Conservation (phyloP, 805 yeast species). For the Zygoascus tannicola region DNA sequence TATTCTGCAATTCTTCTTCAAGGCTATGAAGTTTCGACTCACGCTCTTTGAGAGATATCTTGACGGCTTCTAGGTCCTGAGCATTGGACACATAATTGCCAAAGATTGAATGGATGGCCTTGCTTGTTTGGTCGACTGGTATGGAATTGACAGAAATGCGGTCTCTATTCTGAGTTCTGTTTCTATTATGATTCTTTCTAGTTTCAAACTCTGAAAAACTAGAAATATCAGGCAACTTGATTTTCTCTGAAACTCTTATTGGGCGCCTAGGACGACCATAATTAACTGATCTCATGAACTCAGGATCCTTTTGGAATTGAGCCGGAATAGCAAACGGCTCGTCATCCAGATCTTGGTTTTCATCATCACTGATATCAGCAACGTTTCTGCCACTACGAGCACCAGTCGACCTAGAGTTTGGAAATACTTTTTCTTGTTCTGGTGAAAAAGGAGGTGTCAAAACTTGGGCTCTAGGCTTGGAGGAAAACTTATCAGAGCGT, state of each 20-base stretch:
- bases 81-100: constrained; percentile 3
- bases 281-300: constrained; percentile 3
- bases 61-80: constrained; percentile 1
- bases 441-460: background rate
- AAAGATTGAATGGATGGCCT: constrained; percentile 2
- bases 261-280: background rate
- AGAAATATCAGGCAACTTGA: constrained; percentile 3
- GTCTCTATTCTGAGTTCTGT: background rate
- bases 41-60: background rate
- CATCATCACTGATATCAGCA: background rate
- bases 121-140: constrained; percentile 1
- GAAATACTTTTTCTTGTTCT: background rate
- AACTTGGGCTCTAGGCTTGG: background rate
- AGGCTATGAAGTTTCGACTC: background rate
- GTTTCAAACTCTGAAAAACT: constrained; percentile 3
- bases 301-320: constrained; percentile 1
- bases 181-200: background rate
- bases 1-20: background rate
- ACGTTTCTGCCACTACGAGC: background rate
- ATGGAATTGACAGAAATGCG: background rate
- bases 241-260: no score
- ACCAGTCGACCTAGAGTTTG: background rate
- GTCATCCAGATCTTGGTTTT: background rate
- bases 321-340: constrained; percentile 4
- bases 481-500: background rate